Conservation (phyloP, 495 filamentous ascomycete genomes). For the Pseudomonodictys pantanalensis region DNA sequence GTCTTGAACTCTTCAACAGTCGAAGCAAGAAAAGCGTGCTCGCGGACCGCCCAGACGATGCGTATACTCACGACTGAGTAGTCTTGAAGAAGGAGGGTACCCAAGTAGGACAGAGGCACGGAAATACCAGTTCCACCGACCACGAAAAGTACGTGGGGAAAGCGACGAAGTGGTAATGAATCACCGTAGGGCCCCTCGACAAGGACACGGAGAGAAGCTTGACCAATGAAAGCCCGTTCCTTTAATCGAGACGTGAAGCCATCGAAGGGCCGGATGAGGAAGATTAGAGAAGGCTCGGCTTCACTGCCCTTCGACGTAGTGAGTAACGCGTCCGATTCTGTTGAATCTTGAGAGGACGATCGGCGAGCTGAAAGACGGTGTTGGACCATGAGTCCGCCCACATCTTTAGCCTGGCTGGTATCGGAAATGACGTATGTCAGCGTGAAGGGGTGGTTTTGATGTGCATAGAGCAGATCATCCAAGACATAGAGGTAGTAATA, state of each 20-base stretch:
- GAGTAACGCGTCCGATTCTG: slow-evolving; percentile 12
- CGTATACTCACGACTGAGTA: slow-evolving; percentile 1
- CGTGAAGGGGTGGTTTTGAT: slow-evolving; percentile 63
- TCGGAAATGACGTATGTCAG: slow-evolving; percentile 39
- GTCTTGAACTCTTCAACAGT: neutral
- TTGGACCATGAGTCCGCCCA: neutral
- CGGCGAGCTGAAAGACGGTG: neutral
- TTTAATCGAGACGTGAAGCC: slow-evolving; percentile 49
- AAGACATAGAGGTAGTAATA: slow-evolving; percentile 60
- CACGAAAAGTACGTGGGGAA: slow-evolving; percentile 55
- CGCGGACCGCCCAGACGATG: slow-evolving; percentile 26
- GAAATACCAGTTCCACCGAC: slow-evolving; percentile 61
- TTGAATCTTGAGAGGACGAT: neutral
- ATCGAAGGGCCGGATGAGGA: slow-evolving; percentile 51
- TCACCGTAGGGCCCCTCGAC: slow-evolving; percentile 62
- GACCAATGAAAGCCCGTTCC: slow-evolving; percentile 23
- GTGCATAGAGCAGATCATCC: slow-evolving; percentile 45
- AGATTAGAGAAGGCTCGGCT: slow-evolving; percentile 32
- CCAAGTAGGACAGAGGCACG: slow-evolving; percentile 53
- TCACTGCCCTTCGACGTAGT: neutral
- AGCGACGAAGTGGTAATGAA: slow-evolving; percentile 48
- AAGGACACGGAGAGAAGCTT: slow-evolving; percentile 37
- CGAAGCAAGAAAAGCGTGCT: slow-evolving; percentile 4
- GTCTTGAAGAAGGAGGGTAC: slow-evolving; percentile 38
- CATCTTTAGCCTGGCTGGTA: neutral